Conservation (phyloP, 108 stramenopile species). For the Cyclotella cryptica region DNA sequence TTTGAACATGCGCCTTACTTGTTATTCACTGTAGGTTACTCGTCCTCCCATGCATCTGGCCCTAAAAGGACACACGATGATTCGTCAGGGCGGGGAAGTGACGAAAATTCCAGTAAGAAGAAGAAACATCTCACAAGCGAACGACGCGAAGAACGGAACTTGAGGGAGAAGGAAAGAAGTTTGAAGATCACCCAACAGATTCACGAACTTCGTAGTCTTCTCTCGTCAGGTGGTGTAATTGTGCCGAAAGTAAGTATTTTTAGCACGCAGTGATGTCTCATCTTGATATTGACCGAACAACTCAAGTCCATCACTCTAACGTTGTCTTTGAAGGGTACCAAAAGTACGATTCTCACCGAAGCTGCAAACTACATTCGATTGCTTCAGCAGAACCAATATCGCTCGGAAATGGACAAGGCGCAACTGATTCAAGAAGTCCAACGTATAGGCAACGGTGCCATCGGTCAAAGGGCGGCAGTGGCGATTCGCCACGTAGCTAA, state of each 20-base stretch:
- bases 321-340: slow-evolving; percentile 66
- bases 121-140: slow-evolving; percentile 56
- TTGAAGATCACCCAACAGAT: slow-evolving; percentile 88
- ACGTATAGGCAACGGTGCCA: slow-evolving; percentile 80
- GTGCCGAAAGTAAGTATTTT: slow-evolving; percentile 73
- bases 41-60: background rate
- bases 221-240: slow-evolving; percentile 85
- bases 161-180: slow-evolving; percentile 88
- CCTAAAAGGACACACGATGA: slow-evolving; percentile 5
- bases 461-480: slow-evolving; percentile 78
- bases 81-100: background rate
- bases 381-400: slow-evolving; percentile 86
- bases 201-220: slow-evolving; percentile 75
- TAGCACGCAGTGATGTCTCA: background rate
- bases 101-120: slow-evolving; percentile 31
- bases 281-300: background rate
- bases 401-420: slow-evolving; percentile 78
- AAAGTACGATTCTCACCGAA: slow-evolving; percentile 86
- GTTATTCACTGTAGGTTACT: background rate
- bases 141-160: slow-evolving; percentile 86
- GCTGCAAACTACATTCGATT: slow-evolving; percentile 91
- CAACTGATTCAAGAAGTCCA: slow-evolving; percentile 88
- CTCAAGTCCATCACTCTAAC: background rate
- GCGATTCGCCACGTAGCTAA: slow-evolving; percentile 87
- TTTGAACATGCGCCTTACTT: no score